Conservation (phyloP, 495 filamentous ascomycete species). For the Tuber brumale region DNA sequence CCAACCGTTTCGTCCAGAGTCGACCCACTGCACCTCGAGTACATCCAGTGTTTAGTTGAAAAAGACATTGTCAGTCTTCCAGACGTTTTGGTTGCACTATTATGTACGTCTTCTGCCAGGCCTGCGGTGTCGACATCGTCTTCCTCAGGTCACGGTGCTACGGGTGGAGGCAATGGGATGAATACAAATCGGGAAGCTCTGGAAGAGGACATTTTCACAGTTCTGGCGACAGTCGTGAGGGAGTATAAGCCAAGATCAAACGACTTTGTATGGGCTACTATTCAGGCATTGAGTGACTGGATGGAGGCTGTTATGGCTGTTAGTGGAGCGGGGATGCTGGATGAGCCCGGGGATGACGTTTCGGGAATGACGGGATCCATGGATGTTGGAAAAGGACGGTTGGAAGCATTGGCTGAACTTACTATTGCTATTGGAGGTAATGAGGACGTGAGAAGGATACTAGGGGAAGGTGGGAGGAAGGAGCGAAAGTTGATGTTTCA, state of each 20-base stretch:
- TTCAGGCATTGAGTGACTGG: conserved; percentile 36
- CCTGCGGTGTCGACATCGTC: conserved; percentile 17
- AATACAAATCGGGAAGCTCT: conserved; percentile 25
- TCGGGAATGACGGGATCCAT: conserved; percentile 43
- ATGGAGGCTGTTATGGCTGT: conserved; percentile 47
- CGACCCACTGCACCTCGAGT: conserved; percentile 38
- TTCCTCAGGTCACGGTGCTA: background rate
- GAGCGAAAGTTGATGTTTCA: conserved; percentile 33
- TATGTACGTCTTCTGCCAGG: conserved; percentile 27
- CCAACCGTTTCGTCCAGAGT: conserved; percentile 24
- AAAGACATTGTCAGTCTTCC: conserved; percentile 36
- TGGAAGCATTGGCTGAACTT: conserved; percentile 49
- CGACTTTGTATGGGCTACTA: conserved; percentile 37
- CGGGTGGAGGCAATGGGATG: conserved; percentile 8
- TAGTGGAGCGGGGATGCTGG: conserved; percentile 45
- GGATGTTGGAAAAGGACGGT: conserved; percentile 44
- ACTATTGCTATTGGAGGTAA: conserved; percentile 55
- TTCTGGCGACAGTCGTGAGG: conserved; percentile 25
- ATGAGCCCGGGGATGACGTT: conserved; percentile 43
- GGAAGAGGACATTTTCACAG: conserved; percentile 37
- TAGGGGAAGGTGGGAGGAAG: conserved; percentile 46
- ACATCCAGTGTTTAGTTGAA: conserved; percentile 36
- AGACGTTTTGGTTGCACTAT: conserved; percentile 32
- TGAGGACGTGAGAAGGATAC: conserved; percentile 44
- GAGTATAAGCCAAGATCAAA: conserved; percentile 32